These are phyloP conservation scores for Globisporangium echinulatum DNA, from an alignment of 352 stramenopile genomes.

Conservation along the genomic window DNA sequence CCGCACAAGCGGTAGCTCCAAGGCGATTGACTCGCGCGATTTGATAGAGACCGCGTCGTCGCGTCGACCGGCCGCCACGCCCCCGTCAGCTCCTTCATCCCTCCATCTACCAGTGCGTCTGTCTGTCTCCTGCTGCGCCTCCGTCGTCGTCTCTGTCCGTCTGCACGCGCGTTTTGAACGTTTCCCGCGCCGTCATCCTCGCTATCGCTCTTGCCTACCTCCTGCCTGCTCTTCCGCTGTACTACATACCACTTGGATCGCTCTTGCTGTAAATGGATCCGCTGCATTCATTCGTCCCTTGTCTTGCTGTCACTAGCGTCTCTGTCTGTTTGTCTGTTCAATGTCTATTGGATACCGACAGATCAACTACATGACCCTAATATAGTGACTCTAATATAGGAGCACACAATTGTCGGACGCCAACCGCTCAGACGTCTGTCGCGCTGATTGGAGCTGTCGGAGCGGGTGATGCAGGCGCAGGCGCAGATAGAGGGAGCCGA, in stretches of 20 bases:
- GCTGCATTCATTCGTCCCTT: not conserved
- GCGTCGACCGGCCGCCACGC: not conserved
- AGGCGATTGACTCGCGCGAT: not conserved
- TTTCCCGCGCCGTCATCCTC: not conserved
- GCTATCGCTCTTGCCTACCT: not conserved
- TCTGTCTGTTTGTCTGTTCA: too few relatives aligned
- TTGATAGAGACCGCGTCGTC: not conserved
- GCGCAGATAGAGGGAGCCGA: slow-evolving; percentile 12
- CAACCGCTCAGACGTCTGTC: too few relatives aligned
- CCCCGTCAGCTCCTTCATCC: not conserved
- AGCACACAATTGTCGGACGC: too few relatives aligned
- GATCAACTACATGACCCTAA: too few relatives aligned
- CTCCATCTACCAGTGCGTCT: not conserved
- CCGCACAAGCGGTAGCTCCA: slow-evolving; percentile 61
- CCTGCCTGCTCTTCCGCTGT: too few relatives aligned
- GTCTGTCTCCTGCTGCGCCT: not conserved
- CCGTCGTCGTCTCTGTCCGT: not conserved
- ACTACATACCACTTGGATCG: not conserved
- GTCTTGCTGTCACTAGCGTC: not conserved
- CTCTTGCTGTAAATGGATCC: not conserved
- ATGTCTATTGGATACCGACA: too few relatives aligned
- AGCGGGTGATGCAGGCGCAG: not conserved
- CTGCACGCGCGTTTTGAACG: not conserved
- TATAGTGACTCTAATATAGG: too few relatives aligned
- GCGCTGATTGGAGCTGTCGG: not conserved